phyloP scores from a whole-genome alignment of 805 yeast species.

The Pichia paraexigua region DNA sequence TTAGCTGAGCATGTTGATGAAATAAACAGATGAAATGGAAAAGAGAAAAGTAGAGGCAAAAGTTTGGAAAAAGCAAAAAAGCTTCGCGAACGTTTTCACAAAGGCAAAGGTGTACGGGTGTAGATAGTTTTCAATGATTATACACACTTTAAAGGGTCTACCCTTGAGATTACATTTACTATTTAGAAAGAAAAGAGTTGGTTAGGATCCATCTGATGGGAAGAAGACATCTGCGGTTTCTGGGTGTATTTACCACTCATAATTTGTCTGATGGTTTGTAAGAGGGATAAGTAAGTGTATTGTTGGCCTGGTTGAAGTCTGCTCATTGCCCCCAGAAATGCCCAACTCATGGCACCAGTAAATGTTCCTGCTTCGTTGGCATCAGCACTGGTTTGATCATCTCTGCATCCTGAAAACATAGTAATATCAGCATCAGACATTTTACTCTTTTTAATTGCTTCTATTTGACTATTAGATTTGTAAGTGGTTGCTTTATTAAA shows the following conservation, averaged over 20 bases:
- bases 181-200: constrained; percentile 30
- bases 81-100: background rate
- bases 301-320: constrained; percentile 49
- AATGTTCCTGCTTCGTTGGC: constrained; percentile 61
- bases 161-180: background rate
- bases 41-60: background rate
- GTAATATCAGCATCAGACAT: constrained; percentile 73
- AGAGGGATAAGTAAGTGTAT: constrained; percentile 50
- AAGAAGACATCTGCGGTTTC: constrained; percentile 73
- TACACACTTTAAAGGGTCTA: background rate
- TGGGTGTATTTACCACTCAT: constrained; percentile 62
- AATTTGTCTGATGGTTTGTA: constrained; percentile 62
- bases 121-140: too few relatives aligned
- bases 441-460: constrained; percentile 44
- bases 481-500: constrained; percentile 27
- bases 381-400: constrained; percentile 78
- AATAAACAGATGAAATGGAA: background rate
- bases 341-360: constrained; percentile 83
- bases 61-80: background rate
- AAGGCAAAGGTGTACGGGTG: background rate
- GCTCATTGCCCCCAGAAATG: constrained; percentile 57
- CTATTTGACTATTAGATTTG: constrained; percentile 24
- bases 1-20: background rate
- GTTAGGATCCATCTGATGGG: constrained; percentile 70
- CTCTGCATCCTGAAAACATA: constrained; percentile 75